Evolutionary conservation across 1,284 basidiomycete genomes (phyloP).

Genomic region (Boletus holoroseus): DNA sequence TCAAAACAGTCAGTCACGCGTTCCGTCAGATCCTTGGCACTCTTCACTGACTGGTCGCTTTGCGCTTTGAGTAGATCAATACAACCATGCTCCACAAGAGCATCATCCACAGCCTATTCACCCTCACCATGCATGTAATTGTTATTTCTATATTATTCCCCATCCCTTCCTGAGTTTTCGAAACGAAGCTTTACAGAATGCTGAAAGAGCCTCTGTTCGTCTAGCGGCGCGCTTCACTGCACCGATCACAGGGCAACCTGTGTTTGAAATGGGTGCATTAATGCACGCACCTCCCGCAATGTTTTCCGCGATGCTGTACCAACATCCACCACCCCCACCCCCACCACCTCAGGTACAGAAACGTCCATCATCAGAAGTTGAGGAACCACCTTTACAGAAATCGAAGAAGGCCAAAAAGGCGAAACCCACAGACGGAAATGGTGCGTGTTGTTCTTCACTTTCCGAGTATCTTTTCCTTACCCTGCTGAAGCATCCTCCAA

Average conservation of each 20-base stretch:
- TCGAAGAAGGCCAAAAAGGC: slow-evolving; percentile 41
- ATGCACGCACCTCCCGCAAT: slow-evolving; percentile 32
- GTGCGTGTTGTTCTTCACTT: slow-evolving; percentile 22
- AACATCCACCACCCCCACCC: slow-evolving; percentile 25
- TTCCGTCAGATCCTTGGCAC: background rate
- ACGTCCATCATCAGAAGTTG: slow-evolving; percentile 36
- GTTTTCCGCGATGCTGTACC: slow-evolving; percentile 31
- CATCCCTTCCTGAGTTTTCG: slow-evolving; percentile 21
- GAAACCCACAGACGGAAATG: slow-evolving; percentile 34
- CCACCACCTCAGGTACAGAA: slow-evolving; percentile 35
- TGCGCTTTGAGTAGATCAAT: slow-evolving; percentile 25
- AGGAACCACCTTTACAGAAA: slow-evolving; percentile 33
- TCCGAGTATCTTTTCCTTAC: slow-evolving; percentile 15
- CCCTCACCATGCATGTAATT: slow-evolving; percentile 35
- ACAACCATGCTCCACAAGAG: slow-evolving; percentile 28
- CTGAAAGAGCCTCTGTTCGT: slow-evolving; percentile 53
- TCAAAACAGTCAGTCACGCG: slow-evolving; percentile 31
- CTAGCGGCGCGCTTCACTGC: slow-evolving; percentile 46
- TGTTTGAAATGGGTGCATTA: slow-evolving; percentile 32
- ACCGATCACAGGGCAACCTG: slow-evolving; percentile 33
- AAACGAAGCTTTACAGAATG: slow-evolving; percentile 42
- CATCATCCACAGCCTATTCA: slow-evolving; percentile 30
- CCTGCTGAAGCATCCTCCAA: slow-evolving; percentile 43
- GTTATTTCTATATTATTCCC: slow-evolving; percentile 14
- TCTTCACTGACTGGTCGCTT: slow-evolving; percentile 17